A percentile compares a stretch with the other conserved stretches of the same genome.
Conservation (phyloP, 345 rosid genomes). For the Cardamine resedifolia region DNA sequence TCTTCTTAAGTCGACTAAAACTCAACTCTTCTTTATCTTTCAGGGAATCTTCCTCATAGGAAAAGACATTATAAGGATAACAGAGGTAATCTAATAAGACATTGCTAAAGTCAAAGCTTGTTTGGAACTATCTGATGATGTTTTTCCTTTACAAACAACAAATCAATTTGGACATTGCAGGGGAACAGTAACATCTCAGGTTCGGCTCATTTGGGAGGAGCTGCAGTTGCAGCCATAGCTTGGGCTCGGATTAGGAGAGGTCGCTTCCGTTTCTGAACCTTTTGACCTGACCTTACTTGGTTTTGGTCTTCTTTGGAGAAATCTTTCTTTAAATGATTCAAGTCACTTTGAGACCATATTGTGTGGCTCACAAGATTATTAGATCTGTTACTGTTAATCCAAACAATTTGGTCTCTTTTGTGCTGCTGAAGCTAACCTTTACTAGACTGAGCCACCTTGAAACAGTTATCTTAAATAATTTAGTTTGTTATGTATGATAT, state of each 20-base stretch:
- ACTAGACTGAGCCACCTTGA: conserved; percentile 15
- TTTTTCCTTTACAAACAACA: not conserved
- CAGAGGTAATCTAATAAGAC: conserved; percentile 47
- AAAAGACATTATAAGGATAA: conserved; percentile 63
- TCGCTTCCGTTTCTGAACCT: conserved; percentile 42
- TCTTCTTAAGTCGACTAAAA: not conserved
- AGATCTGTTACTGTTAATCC: not conserved
- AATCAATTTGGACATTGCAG: conserved; percentile 43
- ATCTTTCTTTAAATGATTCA: conserved; percentile 8
- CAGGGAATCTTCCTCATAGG: conserved; percentile 80
- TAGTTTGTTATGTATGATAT: not conserved
- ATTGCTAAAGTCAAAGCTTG: conserved; percentile 5
- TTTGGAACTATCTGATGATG: conserved; percentile 6
- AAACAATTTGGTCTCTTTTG: conserved; percentile 7
- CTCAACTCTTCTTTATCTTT: conserved; percentile 12
- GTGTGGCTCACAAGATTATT: conserved; percentile 9
- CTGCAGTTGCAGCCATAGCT: conserved; percentile 81
- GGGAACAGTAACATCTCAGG: conserved; percentile 80
- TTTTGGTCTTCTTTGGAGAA: conserved; percentile 18
- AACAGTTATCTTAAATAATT: not conserved
- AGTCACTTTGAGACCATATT: conserved; percentile 13
- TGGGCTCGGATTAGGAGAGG: conserved; percentile 70
- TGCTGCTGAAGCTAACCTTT: not conserved
- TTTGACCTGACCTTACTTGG: conserved; percentile 5
- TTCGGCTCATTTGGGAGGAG: conserved; percentile 92